Evolutionary conservation across 371 early-diverging fungal species (phyloP).

Genomic region (Mucor saturninus): DNA sequence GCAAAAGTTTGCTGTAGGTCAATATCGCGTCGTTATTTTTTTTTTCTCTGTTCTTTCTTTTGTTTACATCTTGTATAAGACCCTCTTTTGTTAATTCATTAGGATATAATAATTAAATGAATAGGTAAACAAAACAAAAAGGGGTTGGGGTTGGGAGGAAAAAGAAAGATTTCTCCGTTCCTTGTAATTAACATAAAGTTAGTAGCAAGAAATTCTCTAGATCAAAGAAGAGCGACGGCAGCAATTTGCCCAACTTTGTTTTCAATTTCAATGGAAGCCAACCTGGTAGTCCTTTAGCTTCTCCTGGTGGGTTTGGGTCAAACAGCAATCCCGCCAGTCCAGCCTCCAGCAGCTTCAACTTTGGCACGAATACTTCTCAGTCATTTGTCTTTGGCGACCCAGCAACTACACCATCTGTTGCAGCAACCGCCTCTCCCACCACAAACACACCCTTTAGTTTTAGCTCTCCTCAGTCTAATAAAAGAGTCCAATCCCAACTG

Average conservation of each 20-base stretch:
- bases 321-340: constrained; percentile 15
- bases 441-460: constrained; percentile 9
- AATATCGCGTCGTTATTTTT: not conserved
- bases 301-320: constrained; percentile 4
- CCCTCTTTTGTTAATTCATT: not conserved
- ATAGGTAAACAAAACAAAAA: not conserved
- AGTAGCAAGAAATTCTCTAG: constrained; percentile 22
- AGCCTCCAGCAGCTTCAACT: constrained; percentile 9
- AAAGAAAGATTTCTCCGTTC: not conserved
- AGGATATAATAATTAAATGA: not conserved
- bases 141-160: too few species aligned
- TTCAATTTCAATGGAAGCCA: constrained; percentile 11
- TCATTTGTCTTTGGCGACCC: constrained; percentile 15
- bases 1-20: not conserved
- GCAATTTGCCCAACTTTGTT: constrained; percentile 27
- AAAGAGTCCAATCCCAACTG: not conserved
- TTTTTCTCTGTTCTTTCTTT: not conserved
- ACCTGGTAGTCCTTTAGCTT: constrained; percentile 16
- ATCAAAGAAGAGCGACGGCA: constrained; percentile 22
- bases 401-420: not conserved
- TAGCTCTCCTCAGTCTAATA: not conserved
- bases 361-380: constrained; percentile 5
- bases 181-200: not conserved
- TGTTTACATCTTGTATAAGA: not conserved
- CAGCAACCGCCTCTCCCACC: not conserved